Evolutionary conservation across 805 yeast genomes (phyloP).

Genomic region (Sugiyamaella qingdaonensis): DNA sequence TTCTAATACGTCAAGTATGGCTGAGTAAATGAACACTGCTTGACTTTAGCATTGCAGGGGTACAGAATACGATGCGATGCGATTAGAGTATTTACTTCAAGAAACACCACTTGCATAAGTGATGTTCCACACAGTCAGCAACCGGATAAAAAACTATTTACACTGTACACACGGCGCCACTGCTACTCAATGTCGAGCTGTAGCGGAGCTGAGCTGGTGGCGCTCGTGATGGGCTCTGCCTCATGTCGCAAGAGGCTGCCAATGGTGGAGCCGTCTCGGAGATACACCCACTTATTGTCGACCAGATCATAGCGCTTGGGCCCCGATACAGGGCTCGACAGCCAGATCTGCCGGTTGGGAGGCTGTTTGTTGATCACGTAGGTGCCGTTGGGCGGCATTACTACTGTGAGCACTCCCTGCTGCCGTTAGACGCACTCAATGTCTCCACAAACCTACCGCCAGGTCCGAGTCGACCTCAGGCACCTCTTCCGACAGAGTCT

Average conservation of each 20-base stretch:
- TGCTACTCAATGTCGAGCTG: background rate
- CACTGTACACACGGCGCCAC: too few species aligned
- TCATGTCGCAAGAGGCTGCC: slow-evolving; percentile 51
- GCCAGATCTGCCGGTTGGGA: slow-evolving; percentile 95
- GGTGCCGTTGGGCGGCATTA: slow-evolving; percentile 66
- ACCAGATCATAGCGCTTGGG: slow-evolving; percentile 79
- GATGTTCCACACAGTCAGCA: too few species aligned
- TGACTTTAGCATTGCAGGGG: too few species aligned
- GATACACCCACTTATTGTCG: slow-evolving; percentile 71
- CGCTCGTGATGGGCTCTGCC: slow-evolving; percentile 29
- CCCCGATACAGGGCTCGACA: slow-evolving; percentile 88
- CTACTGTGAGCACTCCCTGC: slow-evolving; percentile 82
- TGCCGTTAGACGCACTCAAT: slow-evolving; percentile 10
- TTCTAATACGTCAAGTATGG: too few species aligned
- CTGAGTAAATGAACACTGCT: too few species aligned
- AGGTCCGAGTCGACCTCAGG: slow-evolving; percentile 74
- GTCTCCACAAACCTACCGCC: slow-evolving; percentile 38
- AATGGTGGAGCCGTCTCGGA: slow-evolving; percentile 57
- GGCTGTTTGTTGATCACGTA: slow-evolving; percentile 97
- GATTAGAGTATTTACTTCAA: too few species aligned
- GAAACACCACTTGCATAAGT: too few species aligned
- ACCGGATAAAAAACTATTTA: too few species aligned
- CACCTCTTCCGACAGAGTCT: slow-evolving; percentile 54
- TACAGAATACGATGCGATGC: too few species aligned
- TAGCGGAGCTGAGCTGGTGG: background rate